Base-by-base conservation (phyloP, 352 stramenopile species). In the Pythium scleroteichum region DNA sequence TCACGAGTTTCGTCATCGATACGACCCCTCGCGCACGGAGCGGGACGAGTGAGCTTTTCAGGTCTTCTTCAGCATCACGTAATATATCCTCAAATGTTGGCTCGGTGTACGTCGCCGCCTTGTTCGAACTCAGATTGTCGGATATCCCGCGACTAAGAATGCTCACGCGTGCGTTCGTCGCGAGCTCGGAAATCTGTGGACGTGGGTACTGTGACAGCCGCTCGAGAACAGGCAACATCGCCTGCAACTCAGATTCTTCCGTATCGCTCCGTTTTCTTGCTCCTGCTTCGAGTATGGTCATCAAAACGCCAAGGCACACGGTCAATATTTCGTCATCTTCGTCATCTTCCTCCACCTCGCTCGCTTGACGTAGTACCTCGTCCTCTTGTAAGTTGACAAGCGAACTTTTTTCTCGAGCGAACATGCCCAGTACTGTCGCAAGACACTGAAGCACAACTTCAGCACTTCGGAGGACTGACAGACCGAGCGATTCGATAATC, bases 211-310 rank as follows among this genome's bases (percentile, higher is more conserved):
- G 35, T 19, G 86, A 92, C 5, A 95, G 52, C 12, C 58, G 33
- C 52, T 90, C 77, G 24, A 95, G 44, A 16, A 90, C 71, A 16
- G 81, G 76, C 22, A 94, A 66, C 76, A 95, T 81, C 20, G 62
- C 47, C 35, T 66, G 62, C 26, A 95, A 70, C 23, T 87, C 70
- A 3, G 58, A 56, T 59, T 95, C 85, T 50, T 95, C 86, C 0
- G 51, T 32, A 2, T 77, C 66, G 16, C 66, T 77, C 10, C 86
- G 81, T 16, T 57, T 64, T 0, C 69, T 62, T 0, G 76, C 75
- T 0, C 86, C 86, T 20, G 78, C 82, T 51, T 95, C 82, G 1
- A 95, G 52, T 38, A 95, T 94, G 9, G 86, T 95, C 62, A 85
- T 79, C 2, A 92, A 57, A 27, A 95, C 68, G 0, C 86, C 83